Base-by-base conservation (phyloP, 345 rosid species). In the Conringia planisiliqua region DNA sequence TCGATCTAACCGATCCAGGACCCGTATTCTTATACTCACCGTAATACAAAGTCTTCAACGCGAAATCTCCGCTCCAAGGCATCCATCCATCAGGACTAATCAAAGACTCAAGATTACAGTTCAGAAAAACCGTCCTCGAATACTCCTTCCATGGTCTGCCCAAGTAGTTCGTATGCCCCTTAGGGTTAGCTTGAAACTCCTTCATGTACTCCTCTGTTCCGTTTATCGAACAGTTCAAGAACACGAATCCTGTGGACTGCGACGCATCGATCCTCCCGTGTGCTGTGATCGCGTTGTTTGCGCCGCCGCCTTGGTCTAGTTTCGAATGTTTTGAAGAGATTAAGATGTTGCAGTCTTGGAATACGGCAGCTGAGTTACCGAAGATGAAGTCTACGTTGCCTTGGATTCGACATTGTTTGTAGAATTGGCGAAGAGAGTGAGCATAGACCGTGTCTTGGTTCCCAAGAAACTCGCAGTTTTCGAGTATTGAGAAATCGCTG, bases 91-190 rank as follows among this genome's bases (percentile, higher is more conserved):
- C 75, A 59, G 89, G 84, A 16, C 67, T 54, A 68, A 92, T 18
- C 18, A 92, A 87, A 40, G 78, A 84, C 76, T 82, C 92, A 62
- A 95, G 55, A 18, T 57, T 69, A 54, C 92, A 90, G 1, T 78
- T 59, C 14, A 92, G 77, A 66, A 85, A 92, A 54, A 89, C 94
- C 2, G 91, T 85, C 79, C 99, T 86, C 0, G 97, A 86, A 76
- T 71, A 95, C 70, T 95, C 97, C 78, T 95, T 95, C 99, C 99
- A 95, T 0, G 99, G 98, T 81, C 98, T 79, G 33, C 97, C 98
- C 61, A 95, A 71, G 75, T 33, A 95, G 60, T 81, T 95, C 64
- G 39, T 76, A 76, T 95, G 99, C 18, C 69, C 87, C 30, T 67
- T 26, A 7, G 97, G 97, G 13, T 90, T 89, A 46, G 83, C 81